phyloP scores from a whole-genome alignment of 768 basidiomycete species.

The Leccinellum rugosiceps region DNA sequence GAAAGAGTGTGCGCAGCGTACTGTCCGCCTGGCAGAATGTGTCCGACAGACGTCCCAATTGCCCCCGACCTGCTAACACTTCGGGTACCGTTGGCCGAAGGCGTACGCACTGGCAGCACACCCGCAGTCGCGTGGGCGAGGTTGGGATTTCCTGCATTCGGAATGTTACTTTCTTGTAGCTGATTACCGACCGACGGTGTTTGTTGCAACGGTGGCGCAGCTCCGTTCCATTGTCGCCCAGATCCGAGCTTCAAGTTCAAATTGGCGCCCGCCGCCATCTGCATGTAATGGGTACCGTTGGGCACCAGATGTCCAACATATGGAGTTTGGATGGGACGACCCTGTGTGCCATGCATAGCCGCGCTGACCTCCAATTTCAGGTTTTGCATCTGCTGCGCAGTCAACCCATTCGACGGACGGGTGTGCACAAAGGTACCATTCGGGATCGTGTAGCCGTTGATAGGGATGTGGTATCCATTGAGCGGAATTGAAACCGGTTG shows the following conservation, averaged over 20 bases:
- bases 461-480: constrained; percentile 49
- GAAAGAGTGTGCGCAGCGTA: constrained; percentile 44
- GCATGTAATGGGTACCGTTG: constrained; percentile 29
- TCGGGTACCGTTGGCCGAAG: constrained; percentile 59
- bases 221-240: constrained; percentile 39
- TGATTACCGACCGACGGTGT: constrained; percentile 20
- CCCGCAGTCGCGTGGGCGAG: constrained; percentile 34
- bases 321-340: constrained; percentile 35
- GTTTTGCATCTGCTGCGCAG: constrained; percentile 56
- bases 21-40: constrained; percentile 39
- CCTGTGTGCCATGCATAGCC: constrained; percentile 33
- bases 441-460: constrained; percentile 38
- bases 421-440: constrained; percentile 34
- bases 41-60: constrained; percentile 21
- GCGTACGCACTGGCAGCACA: constrained; percentile 42
- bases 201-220: constrained; percentile 23
- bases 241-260: constrained; percentile 37
- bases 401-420: constrained; percentile 42
- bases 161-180: constrained; percentile 17
- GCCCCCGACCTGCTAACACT: constrained; percentile 33
- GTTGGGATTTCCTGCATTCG: constrained; percentile 36
- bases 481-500: constrained; percentile 38
- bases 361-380: constrained; percentile 47
- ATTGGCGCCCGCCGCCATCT: constrained; percentile 22
- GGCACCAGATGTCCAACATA: constrained; percentile 31